Evolutionary conservation across 2,329 filamentous ascomycete species (phyloP), one percentile per base, ranked within the genome.

Genomic region (Clonostachys rhizophaga): DNA sequence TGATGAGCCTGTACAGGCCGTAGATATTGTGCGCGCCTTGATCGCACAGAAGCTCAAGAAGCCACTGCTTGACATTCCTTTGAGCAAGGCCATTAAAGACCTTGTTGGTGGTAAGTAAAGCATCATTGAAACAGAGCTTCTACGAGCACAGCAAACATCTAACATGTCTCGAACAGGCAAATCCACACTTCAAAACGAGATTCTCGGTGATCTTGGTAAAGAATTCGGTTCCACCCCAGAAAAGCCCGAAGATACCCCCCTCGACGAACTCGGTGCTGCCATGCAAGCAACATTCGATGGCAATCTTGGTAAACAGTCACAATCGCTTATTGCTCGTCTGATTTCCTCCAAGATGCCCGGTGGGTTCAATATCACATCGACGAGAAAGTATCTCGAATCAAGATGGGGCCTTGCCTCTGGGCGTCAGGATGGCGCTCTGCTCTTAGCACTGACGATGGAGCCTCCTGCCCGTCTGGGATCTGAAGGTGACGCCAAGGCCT

Each of bases 271-370:
- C 50, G 89, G 91, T 75, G 90, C 89, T 47, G 78, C 94, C 9
- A 96, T 99, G 87, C 94, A 99, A 72, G 86, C 89, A 42, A 97
- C 92, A n/a, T 99, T 99, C 74, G 94, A 96, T 71, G 94, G 94
- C 58, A 92, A 96, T 72, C 83, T 99, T 51, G 94, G 94, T 68
- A 99, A 99, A 73, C 91, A 96, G 58, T 95, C 94, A 1, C 87
- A 89, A 46, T 95, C 91, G 4, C 81, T 99, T 48, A 87, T 99
- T 66, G 94, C 94, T 44, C 87, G 94, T 57, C 76, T 99, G 65
- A 94, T 99, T 40, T 97, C 94, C 3, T 96, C 94, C 33, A 99
- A 99, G 74, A 99, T 99, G 94, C 94, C 94, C 43, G 94, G 92
- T 74, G 94, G 94, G 52, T 99, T 99, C 82, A 99, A 97, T 68